phyloP scores from a whole-genome alignment of 495 filamentous ascomycete species.

The Neurospora intermedia region DNA sequence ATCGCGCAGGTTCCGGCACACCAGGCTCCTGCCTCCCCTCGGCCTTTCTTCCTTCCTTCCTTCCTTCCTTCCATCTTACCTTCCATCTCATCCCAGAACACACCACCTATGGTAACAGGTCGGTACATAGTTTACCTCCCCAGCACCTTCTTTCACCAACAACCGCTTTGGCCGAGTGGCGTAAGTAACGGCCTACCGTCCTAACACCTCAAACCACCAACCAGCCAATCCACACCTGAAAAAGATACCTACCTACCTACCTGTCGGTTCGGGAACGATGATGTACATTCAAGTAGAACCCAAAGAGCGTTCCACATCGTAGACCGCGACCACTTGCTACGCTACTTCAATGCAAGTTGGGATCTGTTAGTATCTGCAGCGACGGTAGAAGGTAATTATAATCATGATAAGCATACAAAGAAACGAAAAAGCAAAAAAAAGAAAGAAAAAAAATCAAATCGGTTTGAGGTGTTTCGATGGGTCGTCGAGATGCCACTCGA shows the following conservation, averaged over 20 bases:
- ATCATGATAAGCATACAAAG: neutral
- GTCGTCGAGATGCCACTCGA: neutral
- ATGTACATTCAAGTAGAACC: neutral
- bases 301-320: neutral
- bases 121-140: neutral
- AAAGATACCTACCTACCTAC: neutral
- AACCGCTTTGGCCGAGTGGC: neutral
- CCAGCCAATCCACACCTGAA: neutral
- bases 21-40: neutral
- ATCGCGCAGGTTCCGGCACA: neutral
- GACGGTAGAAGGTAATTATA: too few species aligned
- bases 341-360: too few species aligned
- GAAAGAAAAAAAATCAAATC: neutral
- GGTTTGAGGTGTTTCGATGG: neutral
- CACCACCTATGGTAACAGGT: neutral
- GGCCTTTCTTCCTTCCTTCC: neutral
- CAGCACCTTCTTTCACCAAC: neutral
- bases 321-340: too few species aligned
- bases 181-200: neutral
- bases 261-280: neutral
- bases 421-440: neutral
- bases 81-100: neutral
- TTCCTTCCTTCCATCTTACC: neutral
- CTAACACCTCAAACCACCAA: neutral
- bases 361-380: too few species aligned